Percentiles rank a stretch among this genome's conserved stretches.
These are phyloP conservation scores for Entonaema liquescens DNA, from an alignment of 495 filamentous ascomycete genomes.

Conservation along the genomic window DNA sequence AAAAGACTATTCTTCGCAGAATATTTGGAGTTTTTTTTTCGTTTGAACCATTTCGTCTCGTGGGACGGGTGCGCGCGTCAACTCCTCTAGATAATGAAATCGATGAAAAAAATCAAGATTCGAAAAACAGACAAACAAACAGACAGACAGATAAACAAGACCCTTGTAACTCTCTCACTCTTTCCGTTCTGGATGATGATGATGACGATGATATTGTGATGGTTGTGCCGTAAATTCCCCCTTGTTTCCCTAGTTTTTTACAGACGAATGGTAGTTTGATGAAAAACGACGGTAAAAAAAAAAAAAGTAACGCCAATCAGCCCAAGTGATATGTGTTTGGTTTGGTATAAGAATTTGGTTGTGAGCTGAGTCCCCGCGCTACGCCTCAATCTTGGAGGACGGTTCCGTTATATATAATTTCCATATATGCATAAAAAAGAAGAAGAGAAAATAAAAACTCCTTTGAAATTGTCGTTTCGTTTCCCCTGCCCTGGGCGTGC, in stretches of 20 bases:
- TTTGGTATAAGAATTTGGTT: background rate
- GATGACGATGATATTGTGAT: background rate
- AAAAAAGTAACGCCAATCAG: background rate
- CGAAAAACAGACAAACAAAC: no score
- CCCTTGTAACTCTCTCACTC: background rate
- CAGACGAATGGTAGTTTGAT: background rate
- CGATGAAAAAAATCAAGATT: background rate
- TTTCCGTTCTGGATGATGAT: background rate
- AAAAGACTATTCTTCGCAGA: slow-evolving; percentile 7
- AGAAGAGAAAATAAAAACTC: no score
- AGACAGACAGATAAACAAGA: background rate
- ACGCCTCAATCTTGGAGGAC: slow-evolving; percentile 7
- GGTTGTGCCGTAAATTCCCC: background rate
- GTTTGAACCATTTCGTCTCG: background rate
- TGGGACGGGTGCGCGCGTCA: background rate
- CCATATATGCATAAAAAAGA: background rate
- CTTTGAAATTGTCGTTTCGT: background rate
- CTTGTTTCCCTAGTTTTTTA: slow-evolving; percentile 2
- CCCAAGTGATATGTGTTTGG: background rate
- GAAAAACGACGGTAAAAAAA: background rate
- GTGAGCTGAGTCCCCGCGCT: background rate
- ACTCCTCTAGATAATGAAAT: background rate
- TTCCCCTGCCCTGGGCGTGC: background rate
- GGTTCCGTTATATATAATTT: background rate
- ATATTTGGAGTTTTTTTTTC: background rate